A percentile compares a stretch with the other conserved stretches of the same genome.
Evolutionary conservation across 2,329 filamentous ascomycete species (phyloP).

Genomic region (Chaetomium sp.): DNA sequence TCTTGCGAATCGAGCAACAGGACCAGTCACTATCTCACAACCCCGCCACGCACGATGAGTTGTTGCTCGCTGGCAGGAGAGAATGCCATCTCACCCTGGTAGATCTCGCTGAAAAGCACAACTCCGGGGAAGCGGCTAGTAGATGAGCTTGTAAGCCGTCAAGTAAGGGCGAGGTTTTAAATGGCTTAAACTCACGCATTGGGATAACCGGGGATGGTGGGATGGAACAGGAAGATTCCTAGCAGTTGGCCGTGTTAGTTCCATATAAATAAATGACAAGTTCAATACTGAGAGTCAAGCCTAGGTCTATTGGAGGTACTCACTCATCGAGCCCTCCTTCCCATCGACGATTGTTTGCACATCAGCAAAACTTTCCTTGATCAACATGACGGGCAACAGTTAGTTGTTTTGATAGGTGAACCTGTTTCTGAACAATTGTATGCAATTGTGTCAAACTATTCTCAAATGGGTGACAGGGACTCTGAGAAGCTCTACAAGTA

Average conservation of each 20-base stretch:
- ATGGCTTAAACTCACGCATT: constrained; percentile 63
- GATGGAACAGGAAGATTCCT: constrained; percentile 91
- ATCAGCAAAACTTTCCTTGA: constrained; percentile 57
- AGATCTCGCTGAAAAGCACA: constrained; percentile 90
- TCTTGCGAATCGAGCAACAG: constrained; percentile 83
- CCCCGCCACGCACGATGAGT: neutral
- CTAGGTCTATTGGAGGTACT: neutral
- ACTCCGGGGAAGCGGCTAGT: constrained; percentile 75
- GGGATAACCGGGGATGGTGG: constrained; percentile 80
- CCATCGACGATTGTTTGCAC: constrained; percentile 55
- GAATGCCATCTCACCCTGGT: constrained; percentile 67
- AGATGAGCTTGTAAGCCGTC: constrained; percentile 15
- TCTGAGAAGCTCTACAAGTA: neutral
- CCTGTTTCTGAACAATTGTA: neutral
- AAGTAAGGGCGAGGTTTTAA: neutral
- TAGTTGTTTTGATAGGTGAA: neutral
- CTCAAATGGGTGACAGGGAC: neutral
- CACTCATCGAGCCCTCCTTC: constrained; percentile 57
- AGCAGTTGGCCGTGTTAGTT: constrained; percentile 20
- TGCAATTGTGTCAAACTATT: neutral
- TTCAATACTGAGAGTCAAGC: neutral
- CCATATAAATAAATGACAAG: neutral
- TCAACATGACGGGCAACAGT: constrained; percentile 48
- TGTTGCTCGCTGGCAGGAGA: neutral
- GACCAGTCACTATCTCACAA: constrained; percentile 72